Conservation (phyloP, 2,329 filamentous ascomycete species). For the Xylaria sp. region DNA sequence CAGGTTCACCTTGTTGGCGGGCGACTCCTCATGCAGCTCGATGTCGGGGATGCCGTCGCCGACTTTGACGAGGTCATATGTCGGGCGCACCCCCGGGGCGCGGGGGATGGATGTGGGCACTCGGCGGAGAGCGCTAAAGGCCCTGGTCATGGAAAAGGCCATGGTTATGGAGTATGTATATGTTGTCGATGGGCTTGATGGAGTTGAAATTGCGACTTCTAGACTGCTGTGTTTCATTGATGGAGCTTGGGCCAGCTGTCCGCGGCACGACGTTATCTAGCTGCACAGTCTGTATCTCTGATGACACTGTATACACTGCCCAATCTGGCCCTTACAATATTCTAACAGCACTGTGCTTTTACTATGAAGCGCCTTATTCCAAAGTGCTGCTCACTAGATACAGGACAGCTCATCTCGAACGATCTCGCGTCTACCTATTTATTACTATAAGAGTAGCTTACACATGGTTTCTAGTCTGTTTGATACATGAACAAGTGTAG, state of each 20-base stretch:
- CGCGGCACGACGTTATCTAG: constrained; percentile 8
- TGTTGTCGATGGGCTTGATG: neutral
- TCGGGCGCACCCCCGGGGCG: constrained; percentile 45
- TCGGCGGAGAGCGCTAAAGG: constrained; percentile 37
- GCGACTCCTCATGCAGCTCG: constrained; percentile 81
- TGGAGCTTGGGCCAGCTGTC: constrained; percentile 8
- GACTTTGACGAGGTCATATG: constrained; percentile 75
- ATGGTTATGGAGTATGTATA: too few relatives aligned
- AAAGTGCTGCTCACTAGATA: neutral
- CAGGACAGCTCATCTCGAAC: too few relatives aligned
- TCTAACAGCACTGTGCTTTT: neutral
- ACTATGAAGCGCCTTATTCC: neutral
- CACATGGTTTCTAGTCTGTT: too few relatives aligned
- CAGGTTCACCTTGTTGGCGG: constrained; percentile 89
- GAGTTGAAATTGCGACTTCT: neutral
- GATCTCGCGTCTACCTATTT: too few relatives aligned
- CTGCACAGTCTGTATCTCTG: neutral
- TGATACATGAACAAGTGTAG: too few relatives aligned
- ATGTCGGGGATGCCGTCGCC: constrained; percentile 82
- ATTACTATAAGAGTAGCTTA: too few relatives aligned
- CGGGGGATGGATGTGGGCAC: constrained; percentile 21
- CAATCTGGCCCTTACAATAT: neutral
- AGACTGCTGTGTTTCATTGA: neutral
- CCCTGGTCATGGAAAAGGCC: constrained; percentile 30
- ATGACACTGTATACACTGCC: neutral